Conservation (phyloP, 2,329 filamentous ascomycete genomes). For the Ophioceras dolichostomum region DNA sequence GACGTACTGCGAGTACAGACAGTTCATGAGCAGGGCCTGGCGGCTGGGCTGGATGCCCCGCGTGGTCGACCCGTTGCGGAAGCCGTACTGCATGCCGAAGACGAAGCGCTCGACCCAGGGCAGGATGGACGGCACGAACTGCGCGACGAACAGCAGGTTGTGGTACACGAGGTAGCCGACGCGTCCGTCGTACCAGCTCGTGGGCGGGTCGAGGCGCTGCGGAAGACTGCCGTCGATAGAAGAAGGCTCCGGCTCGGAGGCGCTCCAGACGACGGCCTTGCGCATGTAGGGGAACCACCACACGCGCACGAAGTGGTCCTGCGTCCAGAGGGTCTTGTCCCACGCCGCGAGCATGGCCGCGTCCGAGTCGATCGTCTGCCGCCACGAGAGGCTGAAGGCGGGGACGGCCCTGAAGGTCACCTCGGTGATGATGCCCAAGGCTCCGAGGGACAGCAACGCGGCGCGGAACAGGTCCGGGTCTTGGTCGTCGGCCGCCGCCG, state of each 20-base stretch:
- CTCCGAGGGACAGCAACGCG: slow-evolving; percentile 75
- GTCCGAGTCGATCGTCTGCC: slow-evolving; percentile 65
- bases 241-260: slow-evolving; percentile 53
- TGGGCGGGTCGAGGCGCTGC: slow-evolving; percentile 33
- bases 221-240: background rate
- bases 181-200: slow-evolving; percentile 68
- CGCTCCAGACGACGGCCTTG: slow-evolving; percentile 79
- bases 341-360: slow-evolving; percentile 53
- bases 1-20: slow-evolving; percentile 94
- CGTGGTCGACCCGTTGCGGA: slow-evolving; percentile 44
- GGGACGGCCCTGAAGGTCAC: slow-evolving; percentile 74
- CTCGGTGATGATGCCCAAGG: slow-evolving; percentile 82
- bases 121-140: slow-evolving; percentile 65
- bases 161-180: slow-evolving; percentile 88
- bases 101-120: slow-evolving; percentile 94
- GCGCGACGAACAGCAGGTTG: slow-evolving; percentile 70
- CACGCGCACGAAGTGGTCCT: slow-evolving; percentile 78
- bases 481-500: slow-evolving; percentile 44
- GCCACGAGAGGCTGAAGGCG: slow-evolving; percentile 76
- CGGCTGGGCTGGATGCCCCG: slow-evolving; percentile 71
- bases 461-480: slow-evolving; percentile 78
- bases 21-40: slow-evolving; percentile 85
- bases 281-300: slow-evolving; percentile 97
- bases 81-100: slow-evolving; percentile 95
- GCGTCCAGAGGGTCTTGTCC: slow-evolving; percentile 70